Evolutionary conservation across 2,329 filamentous ascomycete species (phyloP).

Genomic region (Periconia sp.): DNA sequence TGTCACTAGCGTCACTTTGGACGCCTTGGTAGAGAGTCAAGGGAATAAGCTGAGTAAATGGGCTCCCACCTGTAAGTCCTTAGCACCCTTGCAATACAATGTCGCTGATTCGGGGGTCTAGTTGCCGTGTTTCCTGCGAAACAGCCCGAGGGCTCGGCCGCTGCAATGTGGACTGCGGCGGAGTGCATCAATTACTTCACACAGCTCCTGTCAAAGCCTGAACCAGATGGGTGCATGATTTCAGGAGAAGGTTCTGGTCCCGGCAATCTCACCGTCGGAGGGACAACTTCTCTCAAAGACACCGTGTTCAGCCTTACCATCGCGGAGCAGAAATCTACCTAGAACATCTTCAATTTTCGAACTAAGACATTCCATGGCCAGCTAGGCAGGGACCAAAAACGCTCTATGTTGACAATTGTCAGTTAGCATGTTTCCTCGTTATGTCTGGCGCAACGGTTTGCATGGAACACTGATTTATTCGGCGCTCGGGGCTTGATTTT

Average conservation of each 20-base stretch:
- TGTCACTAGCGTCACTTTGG: slow-evolving; percentile 21
- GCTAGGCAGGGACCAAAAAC: too few relatives aligned
- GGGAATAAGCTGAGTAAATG: slow-evolving; percentile 25
- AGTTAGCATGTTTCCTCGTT: too few relatives aligned
- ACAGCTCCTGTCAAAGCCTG: slow-evolving; percentile 23
- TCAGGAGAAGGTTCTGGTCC: slow-evolving; percentile 22
- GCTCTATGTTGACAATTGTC: too few relatives aligned
- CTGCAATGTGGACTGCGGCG: slow-evolving; percentile 26
- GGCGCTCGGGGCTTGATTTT: neutral
- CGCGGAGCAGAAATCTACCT: neutral
- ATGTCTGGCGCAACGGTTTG: neutral
- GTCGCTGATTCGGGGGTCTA: slow-evolving; percentile 4
- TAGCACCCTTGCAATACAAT: neutral
- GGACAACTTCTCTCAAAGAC: slow-evolving; percentile 23
- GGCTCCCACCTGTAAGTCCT: slow-evolving; percentile 27
- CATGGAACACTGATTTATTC: neutral
- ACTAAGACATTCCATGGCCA: too few relatives aligned
- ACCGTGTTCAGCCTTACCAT: slow-evolving; percentile 25
- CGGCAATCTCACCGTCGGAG: slow-evolving; percentile 30
- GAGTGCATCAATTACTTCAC: slow-evolving; percentile 40
- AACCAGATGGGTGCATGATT: slow-evolving; percentile 26
- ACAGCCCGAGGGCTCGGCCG: slow-evolving; percentile 17
- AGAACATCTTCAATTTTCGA: too few relatives aligned
- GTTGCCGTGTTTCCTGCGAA: slow-evolving; percentile 31
- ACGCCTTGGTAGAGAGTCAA: slow-evolving; percentile 22